Evolutionary conservation across 306 rosid genomes (phyloP), one percentile per base, ranked within the genome.

Genomic region (Ormosia semicastrata): DNA sequence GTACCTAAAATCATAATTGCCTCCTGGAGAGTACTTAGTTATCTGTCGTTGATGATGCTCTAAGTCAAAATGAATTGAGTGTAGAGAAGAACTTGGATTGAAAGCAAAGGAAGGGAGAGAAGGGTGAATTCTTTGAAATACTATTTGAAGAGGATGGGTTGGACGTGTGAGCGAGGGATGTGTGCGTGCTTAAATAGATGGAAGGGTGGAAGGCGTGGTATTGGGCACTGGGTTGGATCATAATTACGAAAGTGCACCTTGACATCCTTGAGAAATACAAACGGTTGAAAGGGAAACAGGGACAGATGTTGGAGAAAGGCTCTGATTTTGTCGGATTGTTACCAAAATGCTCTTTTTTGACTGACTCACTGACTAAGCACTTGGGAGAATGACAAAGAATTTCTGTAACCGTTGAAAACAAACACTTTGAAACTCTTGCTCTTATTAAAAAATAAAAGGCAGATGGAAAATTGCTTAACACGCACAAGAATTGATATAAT

Each of bases 281-380:
- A 88, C 18, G 79, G 84, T 85, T 84, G 93, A 90, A 87, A 89
- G 88, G 80, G 85, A 77, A 84, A 78, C 86, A 88, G 94, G 97
- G 94, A 88, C 90, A 86, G 84, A 85, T 87, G 94, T 87, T 95
- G 91, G 89, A 76, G 84, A 88, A 88, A 68, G 91, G 76, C 85
- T 82, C 85, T 85, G 94, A 89, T 89, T 90, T 93, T 93, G 98
- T 94, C 97, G 94, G 97, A 63, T 90, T 88, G 71, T 79, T 84
- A 85, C 76, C 79, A 58, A 82, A 91, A 82, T 88, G 84, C 84
- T 91, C 90, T 87, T 90, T 89, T 82, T 87, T 85, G 88, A 86
- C 90, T 88, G 91, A 86, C 90, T 82, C 87, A 77, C 85, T 82
- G 62, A 71, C 82, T 63, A 5, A 67, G 78, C 85, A 78, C 81